A percentile compares a stretch with the other conserved stretches of the same genome.
Evolutionary conservation across 2,329 filamentous ascomycete genomes (phyloP).

Genomic region (Scleromitrula shiraiana): DNA sequence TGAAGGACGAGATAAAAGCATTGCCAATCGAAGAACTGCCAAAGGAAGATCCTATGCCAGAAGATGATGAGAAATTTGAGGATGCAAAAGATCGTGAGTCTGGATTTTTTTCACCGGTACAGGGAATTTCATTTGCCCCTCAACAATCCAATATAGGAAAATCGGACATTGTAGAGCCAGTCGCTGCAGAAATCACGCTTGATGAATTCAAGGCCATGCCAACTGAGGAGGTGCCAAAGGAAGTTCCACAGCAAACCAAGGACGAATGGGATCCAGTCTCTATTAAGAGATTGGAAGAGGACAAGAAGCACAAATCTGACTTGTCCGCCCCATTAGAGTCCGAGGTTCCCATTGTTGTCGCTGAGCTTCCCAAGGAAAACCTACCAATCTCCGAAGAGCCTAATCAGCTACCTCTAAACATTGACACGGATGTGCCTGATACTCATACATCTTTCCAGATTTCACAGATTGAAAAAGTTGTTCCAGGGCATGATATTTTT

Average conservation of each 20-base stretch:
- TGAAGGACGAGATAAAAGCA: background rate
- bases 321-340: slow-evolving; percentile 12
- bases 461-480: slow-evolving; percentile 4
- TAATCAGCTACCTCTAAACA: slow-evolving; percentile 1
- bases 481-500: slow-evolving; percentile 2
- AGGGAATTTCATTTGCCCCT: slow-evolving; percentile 5
- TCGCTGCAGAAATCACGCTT: slow-evolving; percentile 5
- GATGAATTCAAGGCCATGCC: slow-evolving; percentile 3
- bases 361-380: slow-evolving; percentile 4
- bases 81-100: slow-evolving; percentile 19
- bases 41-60: slow-evolving; percentile 6
- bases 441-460: slow-evolving; percentile 13
- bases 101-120: slow-evolving; percentile 14
- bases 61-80: slow-evolving; percentile 16
- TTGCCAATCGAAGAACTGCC: slow-evolving; percentile 2
- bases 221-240: slow-evolving; percentile 6
- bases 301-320: slow-evolving; percentile 15
- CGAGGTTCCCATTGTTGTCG: slow-evolving; percentile 9
- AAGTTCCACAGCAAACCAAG: slow-evolving; percentile 9
- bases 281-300: slow-evolving; percentile 15
- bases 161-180: slow-evolving; percentile 3
- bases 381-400: slow-evolving; percentile 3
- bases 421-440: slow-evolving; percentile 8
- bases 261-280: slow-evolving; percentile 12
- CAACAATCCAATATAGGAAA: slow-evolving; percentile 5